These are phyloP conservation scores for Pythium utonaiense DNA, from an alignment of 352 stramenopile genomes.

Conservation along the genomic window DNA sequence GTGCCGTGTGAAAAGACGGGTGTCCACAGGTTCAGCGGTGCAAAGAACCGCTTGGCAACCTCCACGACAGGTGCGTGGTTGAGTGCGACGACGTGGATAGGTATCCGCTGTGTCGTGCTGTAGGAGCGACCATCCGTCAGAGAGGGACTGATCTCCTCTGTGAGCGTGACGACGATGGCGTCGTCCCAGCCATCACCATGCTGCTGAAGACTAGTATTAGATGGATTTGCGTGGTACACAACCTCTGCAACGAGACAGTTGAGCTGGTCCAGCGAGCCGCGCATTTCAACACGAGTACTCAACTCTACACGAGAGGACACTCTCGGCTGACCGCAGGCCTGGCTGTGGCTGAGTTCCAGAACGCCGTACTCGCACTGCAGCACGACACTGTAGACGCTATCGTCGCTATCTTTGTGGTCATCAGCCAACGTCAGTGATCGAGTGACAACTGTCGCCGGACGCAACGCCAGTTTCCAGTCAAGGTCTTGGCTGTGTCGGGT, in stretches of 20 bases:
- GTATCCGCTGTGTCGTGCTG: slow-evolving; percentile 31
- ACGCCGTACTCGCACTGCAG: slow-evolving; percentile 35
- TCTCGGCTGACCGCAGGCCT: slow-evolving; percentile 9
- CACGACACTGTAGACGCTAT: slow-evolving; percentile 21
- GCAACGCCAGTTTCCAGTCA: not conserved
- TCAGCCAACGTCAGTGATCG: slow-evolving; percentile 44
- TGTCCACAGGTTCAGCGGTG: slow-evolving; percentile 31
- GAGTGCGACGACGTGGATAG: slow-evolving; percentile 36
- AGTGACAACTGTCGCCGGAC: not conserved
- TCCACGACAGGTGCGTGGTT: slow-evolving; percentile 42
- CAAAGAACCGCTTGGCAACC: slow-evolving; percentile 28
- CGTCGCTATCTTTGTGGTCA: slow-evolving; percentile 11
- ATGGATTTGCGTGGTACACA: slow-evolving; percentile 33
- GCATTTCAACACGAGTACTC: slow-evolving; percentile 11
- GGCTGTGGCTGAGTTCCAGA: slow-evolving; percentile 32
- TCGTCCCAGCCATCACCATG: slow-evolving; percentile 19
- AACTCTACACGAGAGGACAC: no score
- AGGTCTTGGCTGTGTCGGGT: not conserved
- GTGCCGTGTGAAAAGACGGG: slow-evolving; percentile 15
- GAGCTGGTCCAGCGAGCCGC: slow-evolving; percentile 29
- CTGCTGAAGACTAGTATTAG: not conserved
- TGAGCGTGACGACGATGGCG: slow-evolving; percentile 41
- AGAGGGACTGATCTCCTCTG: slow-evolving; percentile 8
- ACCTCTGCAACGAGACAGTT: slow-evolving; percentile 54
- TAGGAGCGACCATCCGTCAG: slow-evolving; percentile 28